A percentile compares a stretch with the other conserved stretches of the same genome.
Evolutionary conservation across 805 yeast genomes (phyloP).

Genomic region (Yarrowia sp.): DNA sequence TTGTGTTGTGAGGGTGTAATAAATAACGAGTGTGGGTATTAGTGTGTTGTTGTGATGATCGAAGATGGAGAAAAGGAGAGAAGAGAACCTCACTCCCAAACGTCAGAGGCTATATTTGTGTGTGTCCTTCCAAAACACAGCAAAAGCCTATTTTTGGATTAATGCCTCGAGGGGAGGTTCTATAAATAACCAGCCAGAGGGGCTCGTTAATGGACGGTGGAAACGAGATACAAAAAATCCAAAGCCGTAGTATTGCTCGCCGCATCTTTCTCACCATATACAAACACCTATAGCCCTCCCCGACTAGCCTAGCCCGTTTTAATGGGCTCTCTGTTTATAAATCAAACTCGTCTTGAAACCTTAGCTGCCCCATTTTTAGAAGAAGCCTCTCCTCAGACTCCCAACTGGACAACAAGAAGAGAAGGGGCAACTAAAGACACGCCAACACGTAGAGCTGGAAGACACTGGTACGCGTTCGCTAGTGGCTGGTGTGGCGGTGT

Average conservation of each 20-base stretch:
- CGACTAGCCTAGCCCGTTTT: background rate
- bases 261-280: background rate
- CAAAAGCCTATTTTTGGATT: slow-evolving; percentile 20
- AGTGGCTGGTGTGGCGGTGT: slow-evolving; percentile 29
- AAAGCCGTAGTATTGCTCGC: background rate
- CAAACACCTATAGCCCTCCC: background rate
- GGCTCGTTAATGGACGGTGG: background rate
- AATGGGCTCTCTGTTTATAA: background rate
- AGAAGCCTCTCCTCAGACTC: background rate
- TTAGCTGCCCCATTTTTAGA: slow-evolving; percentile 31
- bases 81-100: background rate
- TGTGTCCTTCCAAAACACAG: slow-evolving; percentile 22
- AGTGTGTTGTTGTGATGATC: slow-evolving; percentile 25
- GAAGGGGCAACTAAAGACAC: slow-evolving; percentile 21
- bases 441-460: slow-evolving; percentile 3
- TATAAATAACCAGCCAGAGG: background rate
- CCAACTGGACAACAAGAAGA: background rate
- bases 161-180: slow-evolving; percentile 33
- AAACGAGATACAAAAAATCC: background rate
- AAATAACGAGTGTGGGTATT: slow-evolving; percentile 38
- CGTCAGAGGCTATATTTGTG: slow-evolving; percentile 25
- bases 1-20: slow-evolving; percentile 2
- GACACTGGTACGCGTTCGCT: background rate
- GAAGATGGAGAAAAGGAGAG: slow-evolving; percentile 24
- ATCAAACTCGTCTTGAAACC: background rate